Percentiles rank a stretch among this genome's conserved stretches.
phyloP scores from a whole-genome alignment of 352 stramenopile species.

The Poterioochromonas sp. region DNA sequence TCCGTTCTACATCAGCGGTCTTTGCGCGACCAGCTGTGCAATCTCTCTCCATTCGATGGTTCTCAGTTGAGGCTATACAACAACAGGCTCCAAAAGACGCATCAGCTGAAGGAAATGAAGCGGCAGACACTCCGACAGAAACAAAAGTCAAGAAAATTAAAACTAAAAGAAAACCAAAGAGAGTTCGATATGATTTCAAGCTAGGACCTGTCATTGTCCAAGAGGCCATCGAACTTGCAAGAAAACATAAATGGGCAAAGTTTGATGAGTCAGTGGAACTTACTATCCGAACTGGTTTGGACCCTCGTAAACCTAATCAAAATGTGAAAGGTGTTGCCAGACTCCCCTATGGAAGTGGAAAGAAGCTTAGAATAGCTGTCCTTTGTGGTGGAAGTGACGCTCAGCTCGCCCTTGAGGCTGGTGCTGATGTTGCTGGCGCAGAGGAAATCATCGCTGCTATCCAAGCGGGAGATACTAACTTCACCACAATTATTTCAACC shows the following conservation, averaged over 20 bases:
- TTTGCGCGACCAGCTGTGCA: too few species aligned
- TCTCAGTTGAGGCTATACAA: too few species aligned
- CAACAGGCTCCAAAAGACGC: too few species aligned
- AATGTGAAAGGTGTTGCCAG: constrained; percentile 8
- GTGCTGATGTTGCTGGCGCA: constrained; percentile 25
- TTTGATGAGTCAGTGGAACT: constrained; percentile 29
- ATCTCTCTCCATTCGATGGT: too few species aligned
- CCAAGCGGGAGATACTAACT: background rate
- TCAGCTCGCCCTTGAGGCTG: background rate
- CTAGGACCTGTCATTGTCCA: background rate
- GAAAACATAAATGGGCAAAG: background rate
- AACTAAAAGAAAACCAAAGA: too few species aligned
- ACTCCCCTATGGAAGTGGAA: constrained; percentile 12
- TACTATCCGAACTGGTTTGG: background rate
- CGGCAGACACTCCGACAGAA: too few species aligned
- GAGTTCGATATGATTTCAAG: too few species aligned
- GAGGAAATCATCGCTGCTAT: background rate
- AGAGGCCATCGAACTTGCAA: background rate
- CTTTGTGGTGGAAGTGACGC: background rate
- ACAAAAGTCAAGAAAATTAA: too few species aligned
- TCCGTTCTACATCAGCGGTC: too few species aligned
- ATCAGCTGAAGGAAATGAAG: too few species aligned
- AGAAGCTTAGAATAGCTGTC: constrained; percentile 8
- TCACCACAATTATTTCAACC: constrained; percentile 13
- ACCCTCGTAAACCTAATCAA: constrained; percentile 26